These are phyloP conservation scores for Vitis labrusca DNA, from an alignment of 164 flowering plant species.

Conservation along the genomic window DNA sequence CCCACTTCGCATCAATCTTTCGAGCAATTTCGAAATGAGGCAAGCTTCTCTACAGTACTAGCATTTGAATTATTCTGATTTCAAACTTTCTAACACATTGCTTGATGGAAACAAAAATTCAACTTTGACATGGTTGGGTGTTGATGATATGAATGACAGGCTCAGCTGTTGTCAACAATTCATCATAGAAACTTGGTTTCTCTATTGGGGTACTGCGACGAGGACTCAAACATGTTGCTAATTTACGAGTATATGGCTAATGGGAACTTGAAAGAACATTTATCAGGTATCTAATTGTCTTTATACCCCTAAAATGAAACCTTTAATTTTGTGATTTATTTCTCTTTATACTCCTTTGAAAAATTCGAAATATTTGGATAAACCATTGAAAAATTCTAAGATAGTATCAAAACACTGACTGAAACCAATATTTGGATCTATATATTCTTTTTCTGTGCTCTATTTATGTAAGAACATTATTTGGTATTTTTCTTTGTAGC, in stretches of 20 bases:
- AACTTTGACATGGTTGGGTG: too few species aligned
- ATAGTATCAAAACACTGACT: too few species aligned
- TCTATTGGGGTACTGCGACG: constrained; percentile 37
- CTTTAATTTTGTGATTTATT: neutral
- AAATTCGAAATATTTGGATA: too few species aligned
- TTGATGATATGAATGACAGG: constrained; percentile 19
- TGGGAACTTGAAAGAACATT: constrained; percentile 30
- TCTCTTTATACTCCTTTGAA: neutral
- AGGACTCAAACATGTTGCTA: constrained; percentile 18
- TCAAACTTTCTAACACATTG: too few species aligned
- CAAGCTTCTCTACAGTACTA: neutral
- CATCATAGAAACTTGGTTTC: constrained; percentile 30
- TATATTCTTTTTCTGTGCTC: too few species aligned
- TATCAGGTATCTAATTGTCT: constrained; percentile 21
- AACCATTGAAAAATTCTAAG: too few species aligned
- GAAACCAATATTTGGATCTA: too few species aligned
- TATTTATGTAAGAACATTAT: too few species aligned
- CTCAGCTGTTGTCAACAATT: constrained; percentile 28
- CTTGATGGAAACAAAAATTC: too few species aligned
- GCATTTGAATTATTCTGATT: neutral
- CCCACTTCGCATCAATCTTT: constrained; percentile 19
- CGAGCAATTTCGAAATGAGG: constrained; percentile 28
- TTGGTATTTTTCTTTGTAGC: too few species aligned
- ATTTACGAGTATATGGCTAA: constrained; percentile 42
- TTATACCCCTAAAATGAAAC: too few species aligned